Evolutionary conservation across 2,329 filamentous ascomycete species (phyloP).

Genomic region (Cladosporium sphaerospermum): DNA sequence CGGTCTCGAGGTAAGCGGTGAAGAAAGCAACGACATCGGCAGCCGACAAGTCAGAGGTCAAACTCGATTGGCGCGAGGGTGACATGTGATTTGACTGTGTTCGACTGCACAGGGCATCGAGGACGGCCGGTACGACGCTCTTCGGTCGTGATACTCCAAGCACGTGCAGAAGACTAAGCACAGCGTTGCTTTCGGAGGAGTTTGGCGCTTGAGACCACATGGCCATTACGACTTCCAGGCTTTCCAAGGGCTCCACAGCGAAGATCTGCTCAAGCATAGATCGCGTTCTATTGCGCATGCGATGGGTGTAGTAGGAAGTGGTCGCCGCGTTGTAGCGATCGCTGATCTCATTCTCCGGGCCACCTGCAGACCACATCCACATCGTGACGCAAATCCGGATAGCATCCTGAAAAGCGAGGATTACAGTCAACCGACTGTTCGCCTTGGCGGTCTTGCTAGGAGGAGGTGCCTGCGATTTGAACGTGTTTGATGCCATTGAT

Average conservation of each 20-base stretch:
- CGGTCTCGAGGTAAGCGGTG: conserved; percentile 78
- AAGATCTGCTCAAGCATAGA: conserved; percentile 90
- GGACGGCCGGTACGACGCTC: conserved; percentile 85
- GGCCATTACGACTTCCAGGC: conserved; percentile 81
- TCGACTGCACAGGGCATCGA: conserved; percentile 92
- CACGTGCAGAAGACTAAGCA: conserved; percentile 83
- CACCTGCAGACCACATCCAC: conserved; percentile 83
- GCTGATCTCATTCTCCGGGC: conserved; percentile 49
- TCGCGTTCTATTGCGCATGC: conserved; percentile 83
- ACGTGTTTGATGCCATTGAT: conserved; percentile 80
- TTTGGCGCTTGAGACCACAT: conserved; percentile 62
- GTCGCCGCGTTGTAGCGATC: conserved; percentile 58
- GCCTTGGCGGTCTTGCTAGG: conserved; percentile 71
- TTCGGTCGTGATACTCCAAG: conserved; percentile 86
- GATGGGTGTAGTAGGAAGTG: conserved; percentile 87
- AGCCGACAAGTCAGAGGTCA: conserved; percentile 79
- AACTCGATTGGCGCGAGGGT: conserved; percentile 71
- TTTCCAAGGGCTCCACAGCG: conserved; percentile 84
- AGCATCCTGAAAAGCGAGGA: conserved; percentile 94
- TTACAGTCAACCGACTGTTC: conserved; percentile 85
- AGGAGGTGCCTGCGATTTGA: conserved; percentile 66
- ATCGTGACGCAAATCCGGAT: conserved; percentile 88
- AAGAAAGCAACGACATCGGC: conserved; percentile 81
- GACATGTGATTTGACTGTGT: conserved; percentile 80
- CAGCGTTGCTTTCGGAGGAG: conserved; percentile 40